Conservation (phyloP, 2,329 filamentous ascomycete genomes). For the Alternaria metachromatica region DNA sequence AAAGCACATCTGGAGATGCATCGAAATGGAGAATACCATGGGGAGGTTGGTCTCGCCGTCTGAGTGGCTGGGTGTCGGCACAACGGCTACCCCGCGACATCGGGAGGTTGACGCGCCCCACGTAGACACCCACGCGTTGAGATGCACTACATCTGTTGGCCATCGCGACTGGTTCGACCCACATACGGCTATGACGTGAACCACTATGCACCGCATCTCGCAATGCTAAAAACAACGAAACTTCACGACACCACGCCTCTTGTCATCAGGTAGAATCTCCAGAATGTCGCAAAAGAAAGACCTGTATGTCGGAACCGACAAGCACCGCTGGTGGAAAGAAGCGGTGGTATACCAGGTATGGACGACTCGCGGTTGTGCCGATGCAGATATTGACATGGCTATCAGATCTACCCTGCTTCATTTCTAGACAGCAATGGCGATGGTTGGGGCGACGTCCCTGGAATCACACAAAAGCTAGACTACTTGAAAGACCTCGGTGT, state of each 20-base stretch:
- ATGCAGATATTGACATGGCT: neutral
- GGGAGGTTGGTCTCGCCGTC: neutral
- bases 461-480: slow-evolving; percentile 63
- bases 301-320: slow-evolving; percentile 42
- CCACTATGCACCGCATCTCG: neutral
- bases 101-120: slow-evolving; percentile 1
- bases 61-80: slow-evolving; percentile 9
- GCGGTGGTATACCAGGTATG: slow-evolving; percentile 62
- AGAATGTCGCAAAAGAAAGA: slow-evolving; percentile 20
- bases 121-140: slow-evolving; percentile 3
- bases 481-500: slow-evolving; percentile 60
- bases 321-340: slow-evolving; percentile 65
- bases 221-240: neutral
- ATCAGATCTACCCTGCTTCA: slow-evolving; percentile 63
- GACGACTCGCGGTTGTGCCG: neutral
- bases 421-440: slow-evolving; percentile 65
- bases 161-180: neutral
- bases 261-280: slow-evolving; percentile 3
- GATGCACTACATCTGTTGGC: slow-evolving; percentile 2
- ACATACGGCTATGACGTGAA: slow-evolving; percentile 10
- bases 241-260: neutral
- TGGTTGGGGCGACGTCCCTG: slow-evolving; percentile 63
- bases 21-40: neutral
- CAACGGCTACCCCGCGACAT: neutral
- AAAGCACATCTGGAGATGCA: neutral